Conservation (phyloP, 2,329 filamentous ascomycete genomes). For the Ramichloridium luteum region DNA sequence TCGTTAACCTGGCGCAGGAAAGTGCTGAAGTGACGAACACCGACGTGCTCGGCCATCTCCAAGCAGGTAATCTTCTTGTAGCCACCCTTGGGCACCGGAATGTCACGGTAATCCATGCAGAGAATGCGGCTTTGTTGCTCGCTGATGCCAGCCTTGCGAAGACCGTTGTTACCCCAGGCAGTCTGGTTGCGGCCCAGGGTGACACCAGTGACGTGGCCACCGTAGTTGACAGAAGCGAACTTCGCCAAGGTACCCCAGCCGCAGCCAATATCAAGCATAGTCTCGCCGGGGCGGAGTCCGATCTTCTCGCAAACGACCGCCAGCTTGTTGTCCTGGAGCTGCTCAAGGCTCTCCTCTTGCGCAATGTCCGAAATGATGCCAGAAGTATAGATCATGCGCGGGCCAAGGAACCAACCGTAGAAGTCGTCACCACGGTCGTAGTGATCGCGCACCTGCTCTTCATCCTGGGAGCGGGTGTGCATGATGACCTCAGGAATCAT, state of each 20-base stretch:
- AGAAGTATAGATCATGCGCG: constrained; percentile 97
- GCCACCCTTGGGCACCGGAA: constrained; percentile 54
- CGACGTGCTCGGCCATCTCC: constrained; percentile 98
- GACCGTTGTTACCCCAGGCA: constrained; percentile 84
- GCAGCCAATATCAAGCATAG: constrained; percentile 86
- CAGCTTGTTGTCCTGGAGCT: constrained; percentile 96
- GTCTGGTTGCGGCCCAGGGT: constrained; percentile 95
- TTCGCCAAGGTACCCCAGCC: constrained; percentile 95
- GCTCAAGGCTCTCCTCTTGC: constrained; percentile 79
- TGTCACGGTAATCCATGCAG: constrained; percentile 96
- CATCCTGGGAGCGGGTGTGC: constrained; percentile 87
- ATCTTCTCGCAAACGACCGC: constrained; percentile 95
- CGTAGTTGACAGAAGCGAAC: constrained; percentile 87
- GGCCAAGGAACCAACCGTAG: constrained; percentile 96
- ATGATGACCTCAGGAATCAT: constrained; percentile 85
- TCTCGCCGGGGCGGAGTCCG: constrained; percentile 65
- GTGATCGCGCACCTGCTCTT: constrained; percentile 94
- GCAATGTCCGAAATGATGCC: constrained; percentile 83
- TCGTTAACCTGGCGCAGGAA: constrained; percentile 83
- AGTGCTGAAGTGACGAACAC: constrained; percentile 69
- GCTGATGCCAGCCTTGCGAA: constrained; percentile 67
- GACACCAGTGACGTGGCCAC: constrained; percentile 72
- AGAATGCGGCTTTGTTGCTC: constrained; percentile 85
- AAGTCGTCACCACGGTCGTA: constrained; percentile 98
- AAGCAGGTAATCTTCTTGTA: constrained; percentile 96